Conservation (phyloP, 768 basidiomycete genomes). For the Agrocybe pediades region DNA sequence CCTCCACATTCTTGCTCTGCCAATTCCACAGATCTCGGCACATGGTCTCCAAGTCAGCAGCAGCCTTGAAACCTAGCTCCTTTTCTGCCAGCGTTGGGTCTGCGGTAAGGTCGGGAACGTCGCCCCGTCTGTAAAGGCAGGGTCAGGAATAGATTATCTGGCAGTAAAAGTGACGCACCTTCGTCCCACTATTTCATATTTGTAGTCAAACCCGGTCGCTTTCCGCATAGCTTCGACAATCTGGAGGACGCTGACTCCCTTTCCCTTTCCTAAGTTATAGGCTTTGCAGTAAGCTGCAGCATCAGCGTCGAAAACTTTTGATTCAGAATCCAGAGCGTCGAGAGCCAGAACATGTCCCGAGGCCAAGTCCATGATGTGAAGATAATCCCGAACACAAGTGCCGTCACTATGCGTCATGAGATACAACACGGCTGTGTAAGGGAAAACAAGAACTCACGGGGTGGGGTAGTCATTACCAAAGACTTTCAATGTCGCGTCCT, state of each 20-base stretch:
- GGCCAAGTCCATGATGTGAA: constrained; percentile 94
- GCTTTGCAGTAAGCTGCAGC: constrained; percentile 77
- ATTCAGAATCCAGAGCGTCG: constrained; percentile 70
- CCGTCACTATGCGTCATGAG: constrained; percentile 64
- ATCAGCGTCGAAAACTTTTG: constrained; percentile 59
- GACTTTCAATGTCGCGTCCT: constrained; percentile 70
- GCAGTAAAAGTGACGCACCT: constrained; percentile 54
- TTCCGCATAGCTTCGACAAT: constrained; percentile 95
- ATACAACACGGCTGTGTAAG: neutral
- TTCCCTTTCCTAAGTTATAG: constrained; percentile 95
- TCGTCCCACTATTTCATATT: constrained; percentile 87
- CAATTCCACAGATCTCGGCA: constrained; percentile 98
- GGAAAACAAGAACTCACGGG: constrained; percentile 47
- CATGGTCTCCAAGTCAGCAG: constrained; percentile 84
- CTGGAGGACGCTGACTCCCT: constrained; percentile 89
- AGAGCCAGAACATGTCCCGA: constrained; percentile 90
- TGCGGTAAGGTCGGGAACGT: constrained; percentile 96
- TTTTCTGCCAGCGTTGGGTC: constrained; percentile 89
- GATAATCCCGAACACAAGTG: constrained; percentile 96
- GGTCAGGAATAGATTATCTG: constrained; percentile 7
- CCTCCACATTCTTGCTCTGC: constrained; percentile 90
- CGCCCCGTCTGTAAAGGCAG: constrained; percentile 68
- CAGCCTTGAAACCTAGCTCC: constrained; percentile 91
- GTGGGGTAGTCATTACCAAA: constrained; percentile 99
- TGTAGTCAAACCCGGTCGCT: constrained; percentile 86